Percentiles rank a stretch among this genome's conserved stretches.
Evolutionary conservation across 768 basidiomycete genomes (phyloP).

Genomic region (Chiua virens): DNA sequence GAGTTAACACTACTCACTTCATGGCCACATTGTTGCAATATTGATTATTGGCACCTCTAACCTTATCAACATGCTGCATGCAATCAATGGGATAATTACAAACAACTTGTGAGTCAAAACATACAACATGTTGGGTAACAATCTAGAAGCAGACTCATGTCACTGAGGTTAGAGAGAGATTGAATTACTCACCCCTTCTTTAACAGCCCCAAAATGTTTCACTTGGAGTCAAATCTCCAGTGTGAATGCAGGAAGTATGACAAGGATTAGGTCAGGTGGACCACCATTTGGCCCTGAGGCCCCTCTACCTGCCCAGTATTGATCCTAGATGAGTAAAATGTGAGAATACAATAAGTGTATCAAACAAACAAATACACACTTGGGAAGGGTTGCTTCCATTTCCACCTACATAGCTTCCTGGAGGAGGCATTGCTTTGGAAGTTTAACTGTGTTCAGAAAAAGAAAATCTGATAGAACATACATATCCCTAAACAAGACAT

Average conservation of each 20-base stretch:
- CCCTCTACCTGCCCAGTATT: constrained; percentile 11
- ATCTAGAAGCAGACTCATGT: constrained; percentile 17
- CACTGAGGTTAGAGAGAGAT: not conserved
- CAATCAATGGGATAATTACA: not conserved
- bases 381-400: constrained; percentile 12
- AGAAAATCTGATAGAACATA: constrained; percentile 1
- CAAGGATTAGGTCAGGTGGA: constrained; percentile 41
- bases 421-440: constrained; percentile 18
- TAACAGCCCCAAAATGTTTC: constrained; percentile 58
- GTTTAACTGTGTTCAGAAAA: not conserved
- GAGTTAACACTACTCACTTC: constrained; percentile 24
- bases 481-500: constrained; percentile 29
- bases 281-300: not conserved
- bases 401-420: constrained; percentile 12
- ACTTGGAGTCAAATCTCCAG: constrained; percentile 44
- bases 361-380: constrained; percentile 1
- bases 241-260: constrained; percentile 51
- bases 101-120: constrained; percentile 14
- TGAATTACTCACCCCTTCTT: constrained; percentile 31
- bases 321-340: constrained; percentile 13
- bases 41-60: constrained; percentile 28
- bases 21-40: constrained; percentile 38
- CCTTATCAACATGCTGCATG: constrained; percentile 32
- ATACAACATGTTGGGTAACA: constrained; percentile 27
- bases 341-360: not conserved